Base-by-base conservation (phyloP, 768 basidiomycete species). In the Lentinula guzmanii region DNA sequence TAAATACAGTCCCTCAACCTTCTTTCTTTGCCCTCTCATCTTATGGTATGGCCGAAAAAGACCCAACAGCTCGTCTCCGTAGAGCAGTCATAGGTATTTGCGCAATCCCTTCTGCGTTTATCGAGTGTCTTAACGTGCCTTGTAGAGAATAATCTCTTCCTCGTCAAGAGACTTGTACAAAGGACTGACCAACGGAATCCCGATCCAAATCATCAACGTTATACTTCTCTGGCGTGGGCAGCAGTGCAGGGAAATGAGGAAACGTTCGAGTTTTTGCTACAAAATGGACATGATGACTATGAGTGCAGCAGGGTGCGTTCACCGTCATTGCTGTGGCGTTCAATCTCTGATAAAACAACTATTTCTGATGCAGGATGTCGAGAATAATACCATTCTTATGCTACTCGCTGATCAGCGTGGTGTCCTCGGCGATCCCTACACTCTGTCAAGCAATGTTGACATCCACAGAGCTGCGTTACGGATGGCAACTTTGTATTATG, bases 311-410 rank as follows among this genome's bases (percentile, higher is more conserved):
- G 85, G 81, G 95, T 95, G 70, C 67, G 87, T 78, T 50, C 62
- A 41, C 51, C 62, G 42, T 54, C 37, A 48, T 53, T 33, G 11
- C 56, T 21, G 57, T 58, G 50, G 51, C 61, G 39, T 57, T 56
- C 60, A 54, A 28, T 8, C 55, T 51, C 62, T 56, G 55, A 54
- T 46, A 28, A 52, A 65, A 54, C 63, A 67, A 69, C 63, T 70
- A 57, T 60, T 54, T 48, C 52, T 50, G 58, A 43, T 51, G 18
- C 67, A 97, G 95, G 95, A 98, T 71, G 84, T 84, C 5, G 94
- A 96, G 69, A 91, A 91, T 68, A 95, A 95, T 70, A 97, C 95
- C 0, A 89, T 97, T 51, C 86, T 97, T 52, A 93, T 95, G 79
- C 80, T 96, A 10, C 83, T 98, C n/a, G 93, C 95, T 28, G 92